A percentile compares a stretch with the other conserved stretches of the same genome.
These are phyloP conservation scores for Pholiota adiposa DNA, from an alignment of 1,284 basidiomycete species.

Conservation along the genomic window DNA sequence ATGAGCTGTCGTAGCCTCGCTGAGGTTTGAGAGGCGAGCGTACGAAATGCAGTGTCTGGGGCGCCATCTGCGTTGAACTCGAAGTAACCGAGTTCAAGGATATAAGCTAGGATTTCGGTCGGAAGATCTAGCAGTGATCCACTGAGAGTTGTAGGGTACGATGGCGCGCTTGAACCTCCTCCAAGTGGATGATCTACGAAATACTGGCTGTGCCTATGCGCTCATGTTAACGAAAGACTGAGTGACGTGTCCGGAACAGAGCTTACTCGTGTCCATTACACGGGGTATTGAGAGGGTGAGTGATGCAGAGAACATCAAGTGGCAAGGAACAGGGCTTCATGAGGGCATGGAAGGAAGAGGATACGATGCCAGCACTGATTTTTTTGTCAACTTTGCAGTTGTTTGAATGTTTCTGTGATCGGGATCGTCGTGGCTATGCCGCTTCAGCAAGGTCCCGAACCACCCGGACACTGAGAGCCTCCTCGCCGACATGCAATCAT, in stretches of 20 bases:
- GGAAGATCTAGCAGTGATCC: slow-evolving; percentile 8
- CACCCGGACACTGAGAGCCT: background rate
- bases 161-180: background rate
- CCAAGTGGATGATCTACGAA: background rate
- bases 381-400: background rate
- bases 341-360: background rate
- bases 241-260: background rate
- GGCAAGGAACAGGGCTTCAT: background rate
- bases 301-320: background rate
- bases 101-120: slow-evolving; percentile 27
- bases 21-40: slow-evolving; percentile 21
- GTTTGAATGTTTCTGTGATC: background rate
- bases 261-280: background rate
- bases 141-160: background rate
- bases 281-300: slow-evolving; percentile 9
- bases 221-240: background rate
- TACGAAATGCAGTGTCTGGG: slow-evolving; percentile 25
- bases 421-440: background rate
- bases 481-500: too few relatives aligned
- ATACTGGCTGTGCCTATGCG: background rate
- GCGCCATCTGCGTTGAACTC: slow-evolving; percentile 5
- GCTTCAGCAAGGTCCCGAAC: background rate
- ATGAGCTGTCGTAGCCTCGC: slow-evolving; percentile 24
- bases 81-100: slow-evolving; percentile 29
- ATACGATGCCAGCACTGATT: background rate